Evolutionary conservation across 2,329 filamentous ascomycete species (phyloP).

Genomic region (Pseudocercospora musae): DNA sequence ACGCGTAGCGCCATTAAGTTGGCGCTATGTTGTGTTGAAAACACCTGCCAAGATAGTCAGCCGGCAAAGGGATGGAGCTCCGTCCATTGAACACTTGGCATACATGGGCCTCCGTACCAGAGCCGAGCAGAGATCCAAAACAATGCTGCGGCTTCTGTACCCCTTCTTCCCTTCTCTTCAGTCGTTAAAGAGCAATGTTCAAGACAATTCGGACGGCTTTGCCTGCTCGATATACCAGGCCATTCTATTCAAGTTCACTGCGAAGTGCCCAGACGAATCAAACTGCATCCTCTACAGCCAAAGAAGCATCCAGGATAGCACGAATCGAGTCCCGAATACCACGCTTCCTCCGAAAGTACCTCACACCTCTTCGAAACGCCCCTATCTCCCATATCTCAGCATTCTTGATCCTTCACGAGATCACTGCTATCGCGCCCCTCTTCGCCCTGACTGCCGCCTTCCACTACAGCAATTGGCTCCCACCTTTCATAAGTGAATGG

Average conservation of each 20-base stretch:
- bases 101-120: too few species aligned
- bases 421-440: conserved; percentile 81
- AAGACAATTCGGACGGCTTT: background rate
- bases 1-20: too few species aligned
- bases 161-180: background rate
- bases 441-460: conserved; percentile 72
- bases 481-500: conserved; percentile 54
- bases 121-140: background rate
- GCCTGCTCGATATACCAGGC: background rate
- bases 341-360: conserved; percentile 64
- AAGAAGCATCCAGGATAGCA: conserved; percentile 28
- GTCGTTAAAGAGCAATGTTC: background rate
- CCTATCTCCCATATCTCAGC: conserved; percentile 79
- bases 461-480: conserved; percentile 74
- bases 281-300: background rate
- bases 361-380: conserved; percentile 66
- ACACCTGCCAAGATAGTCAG: too few species aligned
- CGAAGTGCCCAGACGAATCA: conserved; percentile 3
- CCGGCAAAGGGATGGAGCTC: too few species aligned
- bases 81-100: too few species aligned
- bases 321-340: conserved; percentile 52
- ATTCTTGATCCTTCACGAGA: conserved; percentile 86
- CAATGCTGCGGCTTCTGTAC: background rate
- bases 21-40: too few species aligned
- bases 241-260: background rate